Evolutionary conservation across 129 eudicot species (phyloP), one percentile per base, ranked within the genome.

Genomic region (Scalesia atractyloides): DNA sequence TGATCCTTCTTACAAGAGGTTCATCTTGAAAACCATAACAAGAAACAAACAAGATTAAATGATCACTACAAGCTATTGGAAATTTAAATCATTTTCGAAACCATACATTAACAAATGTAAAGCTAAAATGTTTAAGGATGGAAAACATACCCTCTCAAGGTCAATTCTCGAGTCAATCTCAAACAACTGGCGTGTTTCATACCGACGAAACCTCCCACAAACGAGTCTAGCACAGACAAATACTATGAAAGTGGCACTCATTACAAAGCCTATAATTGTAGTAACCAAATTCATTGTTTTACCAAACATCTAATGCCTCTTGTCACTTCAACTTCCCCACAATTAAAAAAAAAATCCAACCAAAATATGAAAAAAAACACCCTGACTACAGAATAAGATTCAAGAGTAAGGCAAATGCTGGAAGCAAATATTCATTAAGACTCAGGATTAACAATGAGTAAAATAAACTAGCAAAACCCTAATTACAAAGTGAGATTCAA

Each of bases 191-290:
- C 78, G 73, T 13, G 91, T 54, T 39, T 92, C 96, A 1, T 74
- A 67, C 61, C 88, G 70, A 36, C 96, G 86, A 33, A 92, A 82
- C 81, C 96, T 84, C 76, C 95, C 91, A 83, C 96, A 92, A 60
- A 92, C 83, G 11, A 92, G 88, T 72, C 98, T 82, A 39, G 98
- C 91, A 83, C 98, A 92, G 15, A 92, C 86, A 62, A 92, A 92
- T 47, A 89, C 86, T 64, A 92, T 92, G 81, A 92, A 92, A 70
- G 95, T 87, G 73, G 98, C 94, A 79, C 98, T 89, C 98, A 92
- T 89, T 44, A 92, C 98, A 76, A 92, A 92, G 26, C 98, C 98
- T 60, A 92, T 87, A 63, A 89, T 81, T 15, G 98, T 92, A 12
- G 98, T 89, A 7, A 89, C 73, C 73, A 87, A 86, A 83, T 92